Evolutionary conservation across 176 grass and related monocot species (phyloP).

Genomic region (Hyparrhenia diplandra): DNA sequence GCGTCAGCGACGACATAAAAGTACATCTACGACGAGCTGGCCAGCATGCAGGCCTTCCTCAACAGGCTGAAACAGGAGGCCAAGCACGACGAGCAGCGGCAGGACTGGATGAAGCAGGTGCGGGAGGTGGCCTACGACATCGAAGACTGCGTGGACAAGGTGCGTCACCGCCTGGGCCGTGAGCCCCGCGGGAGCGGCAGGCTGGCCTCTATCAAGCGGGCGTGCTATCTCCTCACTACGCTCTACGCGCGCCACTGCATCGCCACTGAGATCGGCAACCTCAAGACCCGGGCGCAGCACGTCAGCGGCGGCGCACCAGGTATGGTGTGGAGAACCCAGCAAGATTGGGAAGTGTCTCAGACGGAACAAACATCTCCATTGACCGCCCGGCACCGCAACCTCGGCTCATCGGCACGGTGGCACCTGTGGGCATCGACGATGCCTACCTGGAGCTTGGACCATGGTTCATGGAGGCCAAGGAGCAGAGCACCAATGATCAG

Average conservation of each 20-base stretch:
- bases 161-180: neutral
- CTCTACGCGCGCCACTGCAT: neutral
- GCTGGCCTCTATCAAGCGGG: neutral
- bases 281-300: neutral
- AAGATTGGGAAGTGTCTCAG: no score
- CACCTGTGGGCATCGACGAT: no score
- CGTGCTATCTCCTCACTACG: neutral
- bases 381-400: no score
- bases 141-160: neutral
- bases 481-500: no score
- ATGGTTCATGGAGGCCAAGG: no score
- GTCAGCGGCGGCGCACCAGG: neutral
- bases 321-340: neutral
- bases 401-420: no score
- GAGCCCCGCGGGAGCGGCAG: neutral
- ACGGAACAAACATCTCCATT: no score
- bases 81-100: neutral
- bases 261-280: neutral
- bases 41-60: slow-evolving; percentile 19
- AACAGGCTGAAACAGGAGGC: neutral
- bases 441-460: no score
- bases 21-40: slow-evolving; percentile 6
- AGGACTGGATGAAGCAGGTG: slow-evolving; percentile 5
- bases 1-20: neutral
- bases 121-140: slow-evolving; percentile 8